A percentile compares a stretch with the other conserved stretches of the same genome.
Evolutionary conservation across 2,329 filamentous ascomycete genomes (phyloP).

Genomic region (Alternaria panax): DNA sequence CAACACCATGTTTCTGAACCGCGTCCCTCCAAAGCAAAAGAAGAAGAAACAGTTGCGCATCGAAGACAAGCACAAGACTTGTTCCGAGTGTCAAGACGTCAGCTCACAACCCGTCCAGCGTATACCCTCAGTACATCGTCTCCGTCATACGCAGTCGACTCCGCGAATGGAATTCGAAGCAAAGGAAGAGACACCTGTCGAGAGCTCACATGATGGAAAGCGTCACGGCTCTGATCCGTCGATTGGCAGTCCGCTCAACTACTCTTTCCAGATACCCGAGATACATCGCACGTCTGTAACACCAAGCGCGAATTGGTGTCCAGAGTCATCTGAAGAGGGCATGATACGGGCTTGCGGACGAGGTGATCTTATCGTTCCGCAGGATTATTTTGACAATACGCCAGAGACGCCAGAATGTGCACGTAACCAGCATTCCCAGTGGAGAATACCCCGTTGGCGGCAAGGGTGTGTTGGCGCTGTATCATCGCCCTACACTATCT

Average conservation of each 20-base stretch:
- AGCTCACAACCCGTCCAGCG: slow-evolving; percentile 12
- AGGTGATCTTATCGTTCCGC: slow-evolving; percentile 9
- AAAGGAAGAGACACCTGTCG: background rate
- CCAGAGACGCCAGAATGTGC: background rate
- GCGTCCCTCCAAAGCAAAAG: background rate
- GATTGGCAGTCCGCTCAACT: slow-evolving; percentile 13
- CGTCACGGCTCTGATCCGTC: slow-evolving; percentile 24
- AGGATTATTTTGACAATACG: slow-evolving; percentile 6
- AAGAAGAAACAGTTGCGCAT: background rate
- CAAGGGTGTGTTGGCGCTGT: background rate
- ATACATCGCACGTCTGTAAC: slow-evolving; percentile 10
- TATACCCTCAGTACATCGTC: slow-evolving; percentile 17
- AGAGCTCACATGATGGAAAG: background rate
- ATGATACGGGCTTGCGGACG: slow-evolving; percentile 10
- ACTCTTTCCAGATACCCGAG: slow-evolving; percentile 15
- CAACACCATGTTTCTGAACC: slow-evolving; percentile 10
- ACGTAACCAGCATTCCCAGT: background rate
- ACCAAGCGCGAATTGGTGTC: background rate
- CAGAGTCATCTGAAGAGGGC: background rate
- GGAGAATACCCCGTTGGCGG: slow-evolving; percentile 2
- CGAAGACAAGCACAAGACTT: background rate
- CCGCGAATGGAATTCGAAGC: slow-evolving; percentile 4
- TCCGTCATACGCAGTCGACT: slow-evolving; percentile 16
- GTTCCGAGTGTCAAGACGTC: background rate
- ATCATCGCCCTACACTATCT: background rate